Base-by-base conservation (phyloP, 2,329 filamentous ascomycete species). In the Phialophora chinensis region DNA sequence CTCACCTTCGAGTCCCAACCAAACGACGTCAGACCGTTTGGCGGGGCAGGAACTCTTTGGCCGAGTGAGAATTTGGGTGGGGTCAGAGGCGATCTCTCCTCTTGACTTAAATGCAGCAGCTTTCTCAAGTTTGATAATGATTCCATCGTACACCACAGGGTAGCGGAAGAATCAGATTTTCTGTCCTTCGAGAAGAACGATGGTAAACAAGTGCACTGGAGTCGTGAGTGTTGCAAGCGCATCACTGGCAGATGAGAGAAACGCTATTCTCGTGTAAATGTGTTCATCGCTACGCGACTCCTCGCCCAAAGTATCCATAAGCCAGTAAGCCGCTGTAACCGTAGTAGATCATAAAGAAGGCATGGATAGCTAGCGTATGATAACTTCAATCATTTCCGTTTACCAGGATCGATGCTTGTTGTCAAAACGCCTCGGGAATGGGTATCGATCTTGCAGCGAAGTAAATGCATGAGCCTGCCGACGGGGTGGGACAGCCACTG, bases 11-110 rank as follows among this genome's bases (percentile, higher is more conserved):
- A 27, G 3, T 35, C 57, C 57, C 57, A 60, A 60, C 57, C 57
- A 60, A 60, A 60, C 57, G 57, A 60, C 57, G 57, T 60, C 57
- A 60, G 57, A 60, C 38, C 25, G 38, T 31, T 20, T 20, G 29
- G 53, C n/a, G 53, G 53, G 53, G 53, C 42, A 31, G 23, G 56
- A 47, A 58, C 5, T 12, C 31, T 49, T 49, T 60, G 14, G 31
- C 57, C 44, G 42, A 35, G 57, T 12, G 3, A 52, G 49, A 35
- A 23, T 8, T 52, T 23, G 20, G 20, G 49, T 52, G 49, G 49
- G 23, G 38, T n/a, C 38, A n/a, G 2, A n/a, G 38, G 17, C 14
- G 17, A 8, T 44, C 38, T n/a, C 17, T 20, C 38, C 1, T 17
- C 17, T 6, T 20, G 38, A 44, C 17, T 44, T n/a, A 44, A 20